phyloP scores from a whole-genome alignment of 257 asterid species.

The Solanum chiquidenum region DNA sequence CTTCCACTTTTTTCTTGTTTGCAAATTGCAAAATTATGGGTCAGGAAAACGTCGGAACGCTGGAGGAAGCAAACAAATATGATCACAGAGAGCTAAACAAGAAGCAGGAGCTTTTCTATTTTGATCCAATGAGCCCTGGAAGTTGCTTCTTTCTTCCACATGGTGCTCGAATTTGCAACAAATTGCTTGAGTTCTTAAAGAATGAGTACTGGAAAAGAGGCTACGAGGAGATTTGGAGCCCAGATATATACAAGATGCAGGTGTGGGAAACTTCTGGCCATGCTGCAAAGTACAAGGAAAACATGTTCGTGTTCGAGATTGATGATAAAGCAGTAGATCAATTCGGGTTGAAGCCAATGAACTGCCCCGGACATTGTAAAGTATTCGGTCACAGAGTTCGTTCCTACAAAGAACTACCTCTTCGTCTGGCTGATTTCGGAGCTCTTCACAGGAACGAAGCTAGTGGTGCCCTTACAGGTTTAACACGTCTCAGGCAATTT shows the following conservation, averaged over 20 bases:
- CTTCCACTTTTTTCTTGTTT: background rate
- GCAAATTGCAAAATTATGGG: background rate
- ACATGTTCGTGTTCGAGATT: slow-evolving; percentile 87
- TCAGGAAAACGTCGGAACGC: slow-evolving; percentile 64
- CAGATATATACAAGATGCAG: slow-evolving; percentile 91
- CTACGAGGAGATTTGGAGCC: slow-evolving; percentile 84
- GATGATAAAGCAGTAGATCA: slow-evolving; percentile 56
- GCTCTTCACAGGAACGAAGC: slow-evolving; percentile 93
- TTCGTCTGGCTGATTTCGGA: slow-evolving; percentile 92
- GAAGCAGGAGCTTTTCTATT: slow-evolving; percentile 95
- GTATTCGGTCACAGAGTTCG: slow-evolving; percentile 87
- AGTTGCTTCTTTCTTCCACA: slow-evolving; percentile 94
- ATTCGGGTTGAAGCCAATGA: slow-evolving; percentile 96
- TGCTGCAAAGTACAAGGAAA: slow-evolving; percentile 93
- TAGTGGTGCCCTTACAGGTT: slow-evolving; percentile 92
- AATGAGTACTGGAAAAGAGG: slow-evolving; percentile 86
- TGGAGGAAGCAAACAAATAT: slow-evolving; percentile 90
- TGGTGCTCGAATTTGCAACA: slow-evolving; percentile 83
- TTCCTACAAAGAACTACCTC: slow-evolving; percentile 87
- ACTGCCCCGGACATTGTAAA: slow-evolving; percentile 95
- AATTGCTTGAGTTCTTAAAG: slow-evolving; percentile 59
- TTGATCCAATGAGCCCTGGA: slow-evolving; percentile 90
- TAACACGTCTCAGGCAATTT: slow-evolving; percentile 89
- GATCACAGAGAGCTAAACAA: slow-evolving; percentile 87
- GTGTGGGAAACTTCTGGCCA: slow-evolving; percentile 98